Evolutionary conservation across 352 stramenopile species (phyloP).

Genomic region (Globisporangium sylvaticum): DNA sequence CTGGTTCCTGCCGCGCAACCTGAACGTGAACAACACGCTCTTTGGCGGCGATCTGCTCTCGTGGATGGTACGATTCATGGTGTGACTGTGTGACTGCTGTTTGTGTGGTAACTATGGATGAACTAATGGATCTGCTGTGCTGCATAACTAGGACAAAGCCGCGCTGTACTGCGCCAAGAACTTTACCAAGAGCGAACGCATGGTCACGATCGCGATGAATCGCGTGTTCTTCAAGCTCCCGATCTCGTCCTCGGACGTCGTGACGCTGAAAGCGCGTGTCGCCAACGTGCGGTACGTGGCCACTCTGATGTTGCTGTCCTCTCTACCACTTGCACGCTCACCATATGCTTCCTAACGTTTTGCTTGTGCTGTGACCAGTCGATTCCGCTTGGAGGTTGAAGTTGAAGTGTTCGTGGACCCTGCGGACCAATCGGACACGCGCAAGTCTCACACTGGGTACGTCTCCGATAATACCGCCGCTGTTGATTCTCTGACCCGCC

Average conservation of each 20-base stretch:
- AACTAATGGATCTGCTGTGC: background rate
- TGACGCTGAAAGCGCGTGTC: conserved; percentile 62
- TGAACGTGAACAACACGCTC: conserved; percentile 70
- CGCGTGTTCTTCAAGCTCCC: conserved; percentile 71
- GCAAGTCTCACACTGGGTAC: conserved; percentile 58
- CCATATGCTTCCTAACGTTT: background rate
- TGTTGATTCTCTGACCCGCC: background rate
- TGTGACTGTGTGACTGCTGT: background rate
- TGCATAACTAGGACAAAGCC: conserved; percentile 40
- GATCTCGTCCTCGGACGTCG: conserved; percentile 61
- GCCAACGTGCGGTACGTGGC: conserved; percentile 42
- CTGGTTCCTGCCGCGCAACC: conserved; percentile 62
- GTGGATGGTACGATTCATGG: conserved; percentile 35
- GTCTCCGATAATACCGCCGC: background rate
- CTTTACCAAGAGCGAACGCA: conserved; percentile 67
- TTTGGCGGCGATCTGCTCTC: conserved; percentile 64
- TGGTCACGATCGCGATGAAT: conserved; percentile 66
- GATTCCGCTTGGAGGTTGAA: conserved; percentile 65
- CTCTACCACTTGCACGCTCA: background rate
- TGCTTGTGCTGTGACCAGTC: conserved; percentile 22
- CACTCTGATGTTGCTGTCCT: background rate
- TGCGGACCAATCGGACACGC: conserved; percentile 38
- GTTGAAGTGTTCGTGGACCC: conserved; percentile 65
- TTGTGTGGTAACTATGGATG: background rate
- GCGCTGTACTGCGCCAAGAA: conserved; percentile 60